Evolutionary conservation across 768 basidiomycete genomes (phyloP).

Genomic region (Boletus rubropictus): DNA sequence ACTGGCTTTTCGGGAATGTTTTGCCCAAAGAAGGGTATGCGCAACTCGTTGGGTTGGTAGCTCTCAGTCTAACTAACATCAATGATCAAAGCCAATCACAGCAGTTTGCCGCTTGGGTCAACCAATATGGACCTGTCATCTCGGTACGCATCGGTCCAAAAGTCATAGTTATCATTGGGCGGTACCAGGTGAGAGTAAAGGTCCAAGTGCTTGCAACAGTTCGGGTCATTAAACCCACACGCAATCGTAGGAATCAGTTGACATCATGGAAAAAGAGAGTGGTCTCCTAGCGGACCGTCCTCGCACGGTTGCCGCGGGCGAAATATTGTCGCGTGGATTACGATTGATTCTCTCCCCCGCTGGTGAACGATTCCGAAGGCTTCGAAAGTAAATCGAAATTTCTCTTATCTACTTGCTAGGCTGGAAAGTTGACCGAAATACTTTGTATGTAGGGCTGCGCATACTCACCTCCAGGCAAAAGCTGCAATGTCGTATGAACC

Average conservation of each 20-base stretch:
- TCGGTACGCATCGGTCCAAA: conserved; percentile 45
- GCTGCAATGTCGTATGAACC: conserved; percentile 38
- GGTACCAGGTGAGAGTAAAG: conserved; percentile 30
- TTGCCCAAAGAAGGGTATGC: conserved; percentile 29
- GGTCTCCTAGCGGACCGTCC: conserved; percentile 50
- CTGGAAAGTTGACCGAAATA: too few species aligned
- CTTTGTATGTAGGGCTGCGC: conserved; percentile 41
- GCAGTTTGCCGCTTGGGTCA: conserved; percentile 52
- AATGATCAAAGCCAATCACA: conserved; percentile 23
- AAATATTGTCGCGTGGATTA: conserved; percentile 55
- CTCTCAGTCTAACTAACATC: background rate
- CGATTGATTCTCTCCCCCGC: conserved; percentile 49
- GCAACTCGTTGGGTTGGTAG: background rate
- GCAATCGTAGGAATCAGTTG: conserved; percentile 46
- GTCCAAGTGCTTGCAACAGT: background rate
- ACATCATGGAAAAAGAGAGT: conserved; percentile 67
- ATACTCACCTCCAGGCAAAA: conserved; percentile 54
- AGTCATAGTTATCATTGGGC: conserved; percentile 30
- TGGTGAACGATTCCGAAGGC: conserved; percentile 55
- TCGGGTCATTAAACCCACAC: background rate
- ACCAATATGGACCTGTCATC: conserved; percentile 58
- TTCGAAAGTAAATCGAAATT: conserved; percentile 41
- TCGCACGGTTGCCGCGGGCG: conserved; percentile 50
- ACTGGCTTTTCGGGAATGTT: conserved; percentile 30
- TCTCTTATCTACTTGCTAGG: background rate